Base-by-base conservation (phyloP, 495 filamentous ascomycete genomes). In the Neurospora sp. region DNA sequence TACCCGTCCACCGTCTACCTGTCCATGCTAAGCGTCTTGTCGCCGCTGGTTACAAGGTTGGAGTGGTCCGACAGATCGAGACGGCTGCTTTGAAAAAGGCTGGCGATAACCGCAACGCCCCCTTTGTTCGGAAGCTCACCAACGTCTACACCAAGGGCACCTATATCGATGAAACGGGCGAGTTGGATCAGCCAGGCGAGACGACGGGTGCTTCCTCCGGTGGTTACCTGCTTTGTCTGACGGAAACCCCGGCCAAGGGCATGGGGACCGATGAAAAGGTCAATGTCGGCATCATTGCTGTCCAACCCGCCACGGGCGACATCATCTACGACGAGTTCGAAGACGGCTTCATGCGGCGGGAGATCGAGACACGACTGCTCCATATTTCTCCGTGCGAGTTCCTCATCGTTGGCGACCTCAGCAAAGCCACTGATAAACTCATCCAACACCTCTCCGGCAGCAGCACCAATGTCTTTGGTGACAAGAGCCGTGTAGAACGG, bases 121-220 rank as follows among this genome's bases (percentile, higher is more conserved):
- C 96, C 0, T 99, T 99, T 77, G 90, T 91, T 20, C 91, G 96
- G 49, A 96, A 96, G 77, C 88, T 99, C 76, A 97, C 96, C 11
- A 98, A 97, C 81, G 84, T 99, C 11, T 99, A 98, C 83, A 99
- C 96, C 8, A 99, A 99, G 82, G 96, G 94, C 37, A 99, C 96
- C 0, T 99, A 99, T 76, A 92, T 99, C 70, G 96, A 99, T 79
- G 96, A 99, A 81, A 86, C 91, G 10, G 95, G 97, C 74, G 93
- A 94, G 18, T 80, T 97, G 11, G 90, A 92, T 62, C 83, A 85
- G 70, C 77, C 80, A 0, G 76, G 78, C 5, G 88, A 87, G 40
- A 77, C 78, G 20, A 86, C 88, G 38, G 88, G 89, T 1, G 88
- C 91, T 18, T 90, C 91, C 2, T 87, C 93, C 12, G 96, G 93